Percentiles rank a stretch among this genome's conserved stretches.
phyloP scores from a whole-genome alignment of 768 basidiomycete species.

The Naganishia friedmannii region DNA sequence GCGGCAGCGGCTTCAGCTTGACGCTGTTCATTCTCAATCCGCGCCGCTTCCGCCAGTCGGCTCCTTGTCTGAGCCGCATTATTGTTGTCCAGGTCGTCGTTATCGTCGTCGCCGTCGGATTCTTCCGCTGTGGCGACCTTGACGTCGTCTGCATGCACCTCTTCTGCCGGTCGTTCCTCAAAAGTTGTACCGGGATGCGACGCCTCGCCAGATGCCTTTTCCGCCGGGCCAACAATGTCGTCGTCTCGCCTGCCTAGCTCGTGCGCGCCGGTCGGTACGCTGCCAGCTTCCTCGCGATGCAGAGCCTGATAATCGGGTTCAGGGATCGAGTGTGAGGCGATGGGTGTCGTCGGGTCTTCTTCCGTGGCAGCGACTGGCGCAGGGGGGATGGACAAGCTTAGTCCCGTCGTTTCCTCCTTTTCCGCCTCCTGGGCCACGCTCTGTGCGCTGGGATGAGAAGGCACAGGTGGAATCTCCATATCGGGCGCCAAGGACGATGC shows the following conservation, averaged over 20 bases:
- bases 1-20: background rate
- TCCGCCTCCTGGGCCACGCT: background rate
- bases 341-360: background rate
- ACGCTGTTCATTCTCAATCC: conserved; percentile 49
- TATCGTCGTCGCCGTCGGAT: background rate
- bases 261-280: background rate
- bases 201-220: conserved; percentile 4
- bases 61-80: conserved; percentile 44
- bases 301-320: background rate
- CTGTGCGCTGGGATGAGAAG: background rate
- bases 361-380: background rate
- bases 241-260: conserved; percentile 6
- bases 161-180: conserved; percentile 30
- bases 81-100: background rate
- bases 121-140: background rate
- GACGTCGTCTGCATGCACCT: conserved; percentile 6
- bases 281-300: background rate
- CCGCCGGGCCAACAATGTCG: conserved; percentile 15
- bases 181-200: background rate
- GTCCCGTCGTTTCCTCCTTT: conserved; percentile 9
- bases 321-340: background rate
- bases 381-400: background rate
- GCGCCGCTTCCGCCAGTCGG: conserved; percentile 52
- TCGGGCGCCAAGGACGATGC: conserved; percentile 2
- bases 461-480: background rate